Conservation (phyloP, 371 early-diverging fungal species). For the Mucor saturninus region DNA sequence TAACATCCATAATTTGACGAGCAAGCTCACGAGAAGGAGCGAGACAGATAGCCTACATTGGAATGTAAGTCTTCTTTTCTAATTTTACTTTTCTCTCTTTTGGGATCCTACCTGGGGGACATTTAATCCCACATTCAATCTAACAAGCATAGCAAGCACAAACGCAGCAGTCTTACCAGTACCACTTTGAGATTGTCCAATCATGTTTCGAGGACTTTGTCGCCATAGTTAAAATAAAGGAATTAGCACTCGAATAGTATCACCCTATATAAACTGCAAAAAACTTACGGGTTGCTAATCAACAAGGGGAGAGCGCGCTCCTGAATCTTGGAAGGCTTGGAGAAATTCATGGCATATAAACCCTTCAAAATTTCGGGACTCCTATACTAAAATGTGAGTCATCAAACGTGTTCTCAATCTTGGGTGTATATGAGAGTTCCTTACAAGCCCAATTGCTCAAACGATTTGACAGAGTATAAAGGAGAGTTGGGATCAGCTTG, state of each 20-base stretch:
- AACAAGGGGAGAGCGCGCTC: conserved; percentile 93
- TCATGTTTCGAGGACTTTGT: conserved; percentile 50
- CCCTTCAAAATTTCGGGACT: conserved; percentile 85
- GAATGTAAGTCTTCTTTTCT: background rate
- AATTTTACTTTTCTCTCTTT: background rate
- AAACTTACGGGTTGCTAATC: conserved; percentile 62
- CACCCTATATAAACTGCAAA: conserved; percentile 27
- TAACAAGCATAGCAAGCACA: conserved; percentile 85
- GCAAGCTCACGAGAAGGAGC: conserved; percentile 98
- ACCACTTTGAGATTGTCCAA: conserved; percentile 57
- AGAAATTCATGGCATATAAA: conserved; percentile 91
- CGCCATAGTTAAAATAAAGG: background rate
- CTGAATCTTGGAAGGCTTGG: conserved; percentile 95
- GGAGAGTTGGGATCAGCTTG: conserved; percentile 81
- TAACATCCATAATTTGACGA: conserved; percentile 93
- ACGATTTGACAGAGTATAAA: conserved; percentile 77
- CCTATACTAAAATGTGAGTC: background rate
- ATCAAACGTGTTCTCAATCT: no score
- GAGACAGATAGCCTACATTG: conserved; percentile 84
- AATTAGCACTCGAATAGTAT: no score
- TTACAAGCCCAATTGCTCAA: conserved; percentile 76
- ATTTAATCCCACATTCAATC: conserved; percentile 61
- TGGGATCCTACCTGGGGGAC: conserved; percentile 53
- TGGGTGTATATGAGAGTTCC: no score
- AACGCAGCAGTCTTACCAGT: conserved; percentile 97